phyloP scores from a whole-genome alignment of 495 filamentous ascomycete genomes.

The Xylaria bambusicola region DNA sequence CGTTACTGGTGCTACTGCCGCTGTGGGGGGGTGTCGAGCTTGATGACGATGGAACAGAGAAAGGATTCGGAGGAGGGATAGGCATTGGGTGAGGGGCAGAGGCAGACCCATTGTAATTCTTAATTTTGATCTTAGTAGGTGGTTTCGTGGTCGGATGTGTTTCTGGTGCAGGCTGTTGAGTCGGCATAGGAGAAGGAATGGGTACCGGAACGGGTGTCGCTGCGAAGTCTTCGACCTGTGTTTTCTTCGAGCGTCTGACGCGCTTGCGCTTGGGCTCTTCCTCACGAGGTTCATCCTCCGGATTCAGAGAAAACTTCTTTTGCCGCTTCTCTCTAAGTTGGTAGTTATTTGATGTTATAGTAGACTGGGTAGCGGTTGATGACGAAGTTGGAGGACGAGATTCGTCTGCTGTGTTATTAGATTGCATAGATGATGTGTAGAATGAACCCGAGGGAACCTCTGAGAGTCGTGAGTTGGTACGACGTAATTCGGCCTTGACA shows the following conservation, averaged over 20 bases:
- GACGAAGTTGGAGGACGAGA: constrained; percentile 31
- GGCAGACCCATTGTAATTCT: constrained; percentile 19
- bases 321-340: constrained; percentile 34
- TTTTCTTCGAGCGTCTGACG: constrained; percentile 28
- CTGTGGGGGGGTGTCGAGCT: constrained; percentile 11
- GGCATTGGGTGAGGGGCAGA: constrained; percentile 21
- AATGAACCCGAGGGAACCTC: constrained; percentile 22
- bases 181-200: constrained; percentile 6
- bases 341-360: constrained; percentile 31
- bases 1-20: constrained; percentile 13
- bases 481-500: constrained; percentile 17
- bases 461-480: constrained; percentile 19
- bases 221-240: constrained; percentile 13
- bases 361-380: constrained; percentile 31
- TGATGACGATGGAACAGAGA: constrained; percentile 22
- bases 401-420: constrained; percentile 22
- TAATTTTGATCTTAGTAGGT: constrained; percentile 26
- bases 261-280: constrained; percentile 32
- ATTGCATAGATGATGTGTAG: constrained; percentile 16
- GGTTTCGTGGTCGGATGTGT: constrained; percentile 16
- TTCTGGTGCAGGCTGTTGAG: constrained; percentile 17
- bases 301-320: constrained; percentile 30
- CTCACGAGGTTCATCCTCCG: constrained; percentile 24
- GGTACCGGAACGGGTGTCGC: constrained; percentile 17
- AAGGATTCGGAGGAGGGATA: constrained; percentile 21